phyloP scores from a whole-genome alignment of 768 basidiomycete species.

The Tricholoma matsutake region DNA sequence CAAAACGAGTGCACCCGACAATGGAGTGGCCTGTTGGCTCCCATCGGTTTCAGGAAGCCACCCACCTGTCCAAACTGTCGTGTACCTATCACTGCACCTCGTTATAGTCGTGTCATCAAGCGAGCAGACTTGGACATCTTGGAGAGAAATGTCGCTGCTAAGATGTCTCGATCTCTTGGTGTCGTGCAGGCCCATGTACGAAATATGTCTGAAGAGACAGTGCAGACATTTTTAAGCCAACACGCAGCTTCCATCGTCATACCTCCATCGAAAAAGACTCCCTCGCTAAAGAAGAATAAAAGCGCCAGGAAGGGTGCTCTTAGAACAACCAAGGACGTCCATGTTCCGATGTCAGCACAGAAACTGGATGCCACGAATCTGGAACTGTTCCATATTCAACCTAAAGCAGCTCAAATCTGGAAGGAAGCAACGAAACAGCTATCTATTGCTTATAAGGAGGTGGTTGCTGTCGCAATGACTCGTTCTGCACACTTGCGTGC shows the following conservation, averaged over 20 bases:
- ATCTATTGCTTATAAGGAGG: conserved; percentile 36
- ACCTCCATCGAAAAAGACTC: neutral
- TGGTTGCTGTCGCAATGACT: conserved; percentile 38
- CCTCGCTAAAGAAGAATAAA: neutral
- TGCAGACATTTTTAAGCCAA: conserved; percentile 16
- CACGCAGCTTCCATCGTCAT: neutral
- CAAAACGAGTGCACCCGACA: too few species aligned
- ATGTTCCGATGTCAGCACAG: too few species aligned
- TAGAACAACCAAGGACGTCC: neutral
- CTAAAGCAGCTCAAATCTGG: too few species aligned
- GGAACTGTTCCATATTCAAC: too few species aligned
- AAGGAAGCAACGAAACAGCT: conserved; percentile 31
- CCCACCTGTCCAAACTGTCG: conserved; percentile 66
- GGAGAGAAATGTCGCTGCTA: conserved; percentile 56
- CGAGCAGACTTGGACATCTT: conserved; percentile 62
- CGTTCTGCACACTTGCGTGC: conserved; percentile 57
- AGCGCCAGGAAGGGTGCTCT: neutral
- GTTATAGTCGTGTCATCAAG: conserved; percentile 63
- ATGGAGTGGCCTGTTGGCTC: conserved; percentile 45
- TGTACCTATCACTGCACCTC: conserved; percentile 48
- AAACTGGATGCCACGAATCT: too few species aligned
- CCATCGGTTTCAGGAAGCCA: conserved; percentile 35
- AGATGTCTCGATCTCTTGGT: conserved; percentile 45
- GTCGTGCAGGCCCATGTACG: conserved; percentile 26
- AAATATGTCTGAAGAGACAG: conserved; percentile 21